phyloP scores from a whole-genome alignment of 139 green algal species.

The Tetratostichococcus sp. region DNA sequence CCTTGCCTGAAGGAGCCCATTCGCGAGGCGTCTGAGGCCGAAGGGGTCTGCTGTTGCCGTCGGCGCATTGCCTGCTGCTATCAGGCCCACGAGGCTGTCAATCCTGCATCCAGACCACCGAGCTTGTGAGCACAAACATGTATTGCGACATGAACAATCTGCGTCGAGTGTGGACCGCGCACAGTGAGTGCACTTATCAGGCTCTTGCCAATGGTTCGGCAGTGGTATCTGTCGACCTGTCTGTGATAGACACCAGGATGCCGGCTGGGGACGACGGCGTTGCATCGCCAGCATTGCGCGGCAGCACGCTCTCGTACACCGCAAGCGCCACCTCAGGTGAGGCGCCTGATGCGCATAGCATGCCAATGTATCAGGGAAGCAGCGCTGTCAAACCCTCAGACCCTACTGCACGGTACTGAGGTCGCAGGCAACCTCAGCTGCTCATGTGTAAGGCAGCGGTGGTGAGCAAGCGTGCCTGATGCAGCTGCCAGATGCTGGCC shows the following conservation, averaged over 20 bases:
- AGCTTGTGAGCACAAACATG: too few relatives aligned
- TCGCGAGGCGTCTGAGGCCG: constrained; percentile 69
- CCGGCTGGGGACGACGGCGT: constrained; percentile 65
- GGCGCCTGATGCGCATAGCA: too few relatives aligned
- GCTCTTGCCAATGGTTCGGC: too few relatives aligned
- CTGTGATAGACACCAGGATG: constrained; percentile 54
- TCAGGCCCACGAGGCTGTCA: constrained; percentile 92
- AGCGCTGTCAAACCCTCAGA: too few relatives aligned
- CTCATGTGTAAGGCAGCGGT: too few relatives aligned
- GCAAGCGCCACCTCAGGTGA: constrained; percentile 37
- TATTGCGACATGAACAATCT: too few relatives aligned
- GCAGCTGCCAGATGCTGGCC: constrained; percentile 77
- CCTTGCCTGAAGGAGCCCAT: constrained; percentile 75
- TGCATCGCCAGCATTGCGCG: constrained; percentile 68
- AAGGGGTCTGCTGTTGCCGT: constrained; percentile 88
- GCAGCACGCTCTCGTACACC: constrained; percentile 87
- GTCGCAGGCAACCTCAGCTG: too few relatives aligned
- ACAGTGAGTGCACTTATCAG: too few relatives aligned
- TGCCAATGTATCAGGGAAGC: too few relatives aligned
- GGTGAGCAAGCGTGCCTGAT: too few relatives aligned
- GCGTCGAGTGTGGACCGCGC: too few relatives aligned
- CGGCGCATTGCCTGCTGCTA: constrained; percentile 80
- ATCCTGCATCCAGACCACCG: constrained; percentile 29
- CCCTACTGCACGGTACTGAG: too few relatives aligned
- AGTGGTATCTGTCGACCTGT: constrained; percentile 26